These are phyloP conservation scores for Cylindrotheca closterium DNA, from an alignment of 108 stramenopile species.

Conservation along the genomic window DNA sequence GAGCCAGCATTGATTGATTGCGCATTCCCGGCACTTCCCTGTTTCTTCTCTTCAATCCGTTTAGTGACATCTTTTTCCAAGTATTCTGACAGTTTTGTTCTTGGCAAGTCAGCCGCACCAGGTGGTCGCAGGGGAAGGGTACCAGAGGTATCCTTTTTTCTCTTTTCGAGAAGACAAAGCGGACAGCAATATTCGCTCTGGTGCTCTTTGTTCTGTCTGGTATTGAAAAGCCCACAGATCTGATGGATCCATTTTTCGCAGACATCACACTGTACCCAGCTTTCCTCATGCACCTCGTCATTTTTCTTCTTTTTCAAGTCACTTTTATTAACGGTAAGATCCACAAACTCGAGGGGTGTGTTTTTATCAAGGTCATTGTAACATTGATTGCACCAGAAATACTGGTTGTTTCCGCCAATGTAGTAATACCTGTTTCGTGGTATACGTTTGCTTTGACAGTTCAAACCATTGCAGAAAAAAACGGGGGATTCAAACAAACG, in stretches of 20 bases:
- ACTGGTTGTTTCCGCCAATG: constrained; percentile 88
- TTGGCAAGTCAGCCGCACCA: constrained; percentile 75
- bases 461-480: constrained; percentile 95
- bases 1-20: constrained; percentile 49
- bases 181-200: constrained; percentile 84
- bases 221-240: constrained; percentile 97
- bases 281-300: constrained; percentile 89
- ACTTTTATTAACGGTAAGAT: constrained; percentile 79
- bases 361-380: constrained; percentile 88
- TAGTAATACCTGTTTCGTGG: constrained; percentile 95
- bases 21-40: constrained; percentile 69
- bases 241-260: constrained; percentile 95
- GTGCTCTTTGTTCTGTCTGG: constrained; percentile 91
- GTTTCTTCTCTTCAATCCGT: constrained; percentile 48
- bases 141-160: constrained; percentile 35
- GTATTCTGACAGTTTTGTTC: constrained; percentile 82
- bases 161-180: constrained; percentile 70
- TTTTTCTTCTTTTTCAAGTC: constrained; percentile 94
- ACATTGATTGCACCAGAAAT: constrained; percentile 94
- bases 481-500: constrained; percentile 95
- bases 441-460: constrained; percentile 90
- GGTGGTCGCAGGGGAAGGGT: constrained; percentile 58
- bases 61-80: constrained; percentile 70
- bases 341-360: constrained; percentile 81
- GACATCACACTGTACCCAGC: constrained; percentile 95